These are phyloP conservation scores for Sporobolomyces pararoseus DNA, from an alignment of 768 basidiomycete species.

Conservation along the genomic window DNA sequence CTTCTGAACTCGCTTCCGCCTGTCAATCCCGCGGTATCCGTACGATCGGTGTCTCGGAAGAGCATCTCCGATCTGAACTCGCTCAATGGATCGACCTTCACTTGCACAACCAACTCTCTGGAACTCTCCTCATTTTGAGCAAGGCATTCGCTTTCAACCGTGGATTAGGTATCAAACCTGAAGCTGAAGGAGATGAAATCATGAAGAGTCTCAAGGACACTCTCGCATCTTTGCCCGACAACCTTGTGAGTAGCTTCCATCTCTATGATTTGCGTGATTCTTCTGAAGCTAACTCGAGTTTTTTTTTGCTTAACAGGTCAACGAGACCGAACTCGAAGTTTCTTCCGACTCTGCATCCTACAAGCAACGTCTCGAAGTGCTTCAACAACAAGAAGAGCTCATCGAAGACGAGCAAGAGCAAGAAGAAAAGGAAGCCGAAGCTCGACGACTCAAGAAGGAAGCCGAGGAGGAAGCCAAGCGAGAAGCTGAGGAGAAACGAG, in stretches of 20 bases:
- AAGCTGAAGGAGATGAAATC: conserved; percentile 68
- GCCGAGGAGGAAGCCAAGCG: conserved; percentile 63
- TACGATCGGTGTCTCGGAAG: conserved; percentile 72
- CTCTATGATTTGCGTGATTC: background rate
- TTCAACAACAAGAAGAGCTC: conserved; percentile 97
- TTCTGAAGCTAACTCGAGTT: no score
- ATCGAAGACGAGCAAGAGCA: conserved; percentile 99
- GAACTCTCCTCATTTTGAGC: conserved; percentile 87
- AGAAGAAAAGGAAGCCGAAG: conserved; percentile 80
- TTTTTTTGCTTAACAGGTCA: conserved; percentile 70
- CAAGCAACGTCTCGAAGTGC: conserved; percentile 95
- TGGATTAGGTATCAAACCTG: conserved; percentile 56
- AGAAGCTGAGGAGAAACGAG: conserved; percentile 55
- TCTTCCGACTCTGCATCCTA: conserved; percentile 89
- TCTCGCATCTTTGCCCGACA: conserved; percentile 86
- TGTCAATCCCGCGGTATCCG: conserved; percentile 92
- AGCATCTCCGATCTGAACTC: conserved; percentile 81
- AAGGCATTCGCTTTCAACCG: conserved; percentile 91
- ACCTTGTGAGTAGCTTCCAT: conserved; percentile 62
- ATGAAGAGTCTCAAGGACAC: conserved; percentile 82
- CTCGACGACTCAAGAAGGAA: conserved; percentile 78
- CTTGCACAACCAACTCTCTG: conserved; percentile 78
- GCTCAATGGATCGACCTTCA: conserved; percentile 90
- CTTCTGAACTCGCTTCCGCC: conserved; percentile 82
- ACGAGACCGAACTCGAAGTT: conserved; percentile 94